phyloP scores from a whole-genome alignment of 768 basidiomycete species.

The Boletus rubescentipes region DNA sequence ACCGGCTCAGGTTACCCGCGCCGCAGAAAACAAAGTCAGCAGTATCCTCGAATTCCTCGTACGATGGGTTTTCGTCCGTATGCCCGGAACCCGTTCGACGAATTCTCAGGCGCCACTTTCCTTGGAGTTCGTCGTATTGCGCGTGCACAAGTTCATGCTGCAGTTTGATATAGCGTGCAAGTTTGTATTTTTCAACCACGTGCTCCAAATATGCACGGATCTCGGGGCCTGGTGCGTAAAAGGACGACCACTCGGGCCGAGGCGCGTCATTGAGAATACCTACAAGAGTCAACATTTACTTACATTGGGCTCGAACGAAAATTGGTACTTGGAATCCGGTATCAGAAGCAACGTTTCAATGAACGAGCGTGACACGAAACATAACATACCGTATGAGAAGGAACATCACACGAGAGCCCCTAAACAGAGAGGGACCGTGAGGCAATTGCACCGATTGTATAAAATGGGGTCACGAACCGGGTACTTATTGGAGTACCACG shows the following conservation, averaged over 20 bases:
- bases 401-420: constrained; percentile 63
- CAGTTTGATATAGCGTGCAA: constrained; percentile 53
- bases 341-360: neutral
- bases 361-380: no score
- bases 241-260: constrained; percentile 59
- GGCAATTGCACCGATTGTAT: neutral
- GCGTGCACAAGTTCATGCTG: constrained; percentile 54
- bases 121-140: constrained; percentile 46
- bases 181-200: constrained; percentile 56
- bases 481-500: constrained; percentile 59
- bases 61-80: constrained; percentile 19
- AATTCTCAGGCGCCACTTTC: constrained; percentile 58
- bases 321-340: constrained; percentile 46
- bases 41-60: constrained; percentile 49
- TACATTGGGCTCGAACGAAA: constrained; percentile 56
- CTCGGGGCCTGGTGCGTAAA: constrained; percentile 59
- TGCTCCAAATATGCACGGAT: constrained; percentile 54
- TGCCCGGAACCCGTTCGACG: constrained; percentile 28
- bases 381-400: constrained; percentile 51
- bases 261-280: neutral
- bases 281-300: neutral
- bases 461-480: constrained; percentile 36
- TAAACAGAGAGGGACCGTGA: constrained; percentile 13
- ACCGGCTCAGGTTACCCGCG: constrained; percentile 52
- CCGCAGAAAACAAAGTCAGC: constrained; percentile 59